Evolutionary conservation across 345 rosid species (phyloP).

Genomic region (Corchorus capsularis): DNA sequence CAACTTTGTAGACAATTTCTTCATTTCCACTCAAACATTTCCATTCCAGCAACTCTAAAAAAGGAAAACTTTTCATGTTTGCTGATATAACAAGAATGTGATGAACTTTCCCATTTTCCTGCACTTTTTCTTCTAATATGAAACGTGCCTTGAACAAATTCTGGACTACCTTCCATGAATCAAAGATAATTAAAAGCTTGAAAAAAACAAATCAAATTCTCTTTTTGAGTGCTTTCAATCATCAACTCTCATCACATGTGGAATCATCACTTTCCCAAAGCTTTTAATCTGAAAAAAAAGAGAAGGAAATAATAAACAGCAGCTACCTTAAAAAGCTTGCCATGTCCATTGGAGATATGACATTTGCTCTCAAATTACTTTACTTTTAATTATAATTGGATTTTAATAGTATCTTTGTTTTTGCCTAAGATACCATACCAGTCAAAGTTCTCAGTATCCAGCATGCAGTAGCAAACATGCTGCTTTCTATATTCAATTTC

Average conservation of each 20-base stretch:
- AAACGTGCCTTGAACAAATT: background rate
- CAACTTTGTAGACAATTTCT: background rate
- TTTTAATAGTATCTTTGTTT: background rate
- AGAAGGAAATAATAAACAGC: background rate
- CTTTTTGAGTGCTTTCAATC: conserved; percentile 1
- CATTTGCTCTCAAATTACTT: background rate
- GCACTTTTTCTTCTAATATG: no score
- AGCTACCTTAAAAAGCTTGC: conserved; percentile 6
- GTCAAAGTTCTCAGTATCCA: conserved; percentile 7
- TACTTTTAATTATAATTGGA: background rate
- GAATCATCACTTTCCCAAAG: background rate
- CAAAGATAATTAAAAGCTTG: background rate
- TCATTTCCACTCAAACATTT: background rate
- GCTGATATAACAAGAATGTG: no score
- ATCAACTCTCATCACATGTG: background rate
- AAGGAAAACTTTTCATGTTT: no score
- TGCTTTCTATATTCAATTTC: background rate
- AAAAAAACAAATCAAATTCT: background rate
- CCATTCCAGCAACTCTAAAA: background rate
- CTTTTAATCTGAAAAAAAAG: background rate
- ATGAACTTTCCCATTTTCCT: no score
- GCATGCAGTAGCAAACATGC: background rate
- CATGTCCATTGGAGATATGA: conserved; percentile 10
- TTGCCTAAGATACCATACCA: background rate
- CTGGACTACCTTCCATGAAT: conserved; percentile 1